A percentile compares a stretch with the other conserved stretches of the same genome.
phyloP scores from a whole-genome alignment of 2,329 filamentous ascomycete species.

The Claviceps sp. region DNA sequence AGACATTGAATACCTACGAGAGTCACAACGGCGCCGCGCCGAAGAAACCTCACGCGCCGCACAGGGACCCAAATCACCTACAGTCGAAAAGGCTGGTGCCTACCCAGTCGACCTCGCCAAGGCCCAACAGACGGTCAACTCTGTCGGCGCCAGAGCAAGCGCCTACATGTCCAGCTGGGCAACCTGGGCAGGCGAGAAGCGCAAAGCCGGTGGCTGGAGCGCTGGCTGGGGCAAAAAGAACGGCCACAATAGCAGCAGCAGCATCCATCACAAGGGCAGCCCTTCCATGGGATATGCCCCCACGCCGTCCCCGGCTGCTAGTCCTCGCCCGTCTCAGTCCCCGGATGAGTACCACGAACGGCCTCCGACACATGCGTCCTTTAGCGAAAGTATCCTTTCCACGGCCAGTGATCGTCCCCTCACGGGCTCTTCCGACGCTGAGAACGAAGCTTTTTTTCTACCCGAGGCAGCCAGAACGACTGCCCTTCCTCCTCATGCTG shows the following conservation, averaged over 20 bases:
- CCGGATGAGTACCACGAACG: constrained; percentile 16
- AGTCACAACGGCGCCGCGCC: constrained; percentile 29
- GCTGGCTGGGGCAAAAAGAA: constrained; percentile 25
- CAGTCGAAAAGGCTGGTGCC: constrained; percentile 4
- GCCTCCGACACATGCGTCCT: constrained; percentile 21
- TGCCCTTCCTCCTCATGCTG: no score
- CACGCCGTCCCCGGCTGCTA: constrained; percentile 21
- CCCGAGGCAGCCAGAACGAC: not conserved
- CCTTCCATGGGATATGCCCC: constrained; percentile 17
- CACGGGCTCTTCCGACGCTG: not conserved
- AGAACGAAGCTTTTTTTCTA: not conserved
- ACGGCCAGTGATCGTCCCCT: constrained; percentile 2
- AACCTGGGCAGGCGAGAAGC: constrained; percentile 61
- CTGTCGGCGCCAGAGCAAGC: constrained; percentile 42
- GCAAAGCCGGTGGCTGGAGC: constrained; percentile 40
- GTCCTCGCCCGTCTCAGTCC: constrained; percentile 19
- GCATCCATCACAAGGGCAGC: constrained; percentile 10
- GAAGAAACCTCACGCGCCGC: constrained; percentile 21
- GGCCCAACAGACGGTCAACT: constrained; percentile 31
- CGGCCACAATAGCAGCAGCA: not conserved
- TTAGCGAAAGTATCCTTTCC: constrained; percentile 9
- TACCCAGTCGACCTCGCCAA: constrained; percentile 22
- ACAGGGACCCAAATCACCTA: constrained; percentile 4
- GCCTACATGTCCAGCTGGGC: constrained; percentile 59
- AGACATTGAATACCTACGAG: constrained; percentile 59